phyloP scores from a whole-genome alignment of 345 rosid genomes.

The Ceriops zippeliana region DNA sequence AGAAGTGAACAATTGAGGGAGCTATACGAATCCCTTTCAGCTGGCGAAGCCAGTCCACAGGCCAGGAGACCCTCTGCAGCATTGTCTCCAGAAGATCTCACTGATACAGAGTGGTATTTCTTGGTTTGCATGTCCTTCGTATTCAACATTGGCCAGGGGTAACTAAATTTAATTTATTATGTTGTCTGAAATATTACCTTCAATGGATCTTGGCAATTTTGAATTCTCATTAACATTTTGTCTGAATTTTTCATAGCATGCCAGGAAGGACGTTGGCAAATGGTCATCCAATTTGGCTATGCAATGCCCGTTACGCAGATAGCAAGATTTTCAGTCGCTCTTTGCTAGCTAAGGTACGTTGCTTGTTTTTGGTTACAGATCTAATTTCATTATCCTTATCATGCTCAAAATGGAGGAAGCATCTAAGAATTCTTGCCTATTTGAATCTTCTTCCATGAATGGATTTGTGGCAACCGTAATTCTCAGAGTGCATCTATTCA shows the following conservation, averaged over 20 bases:
- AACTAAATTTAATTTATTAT: slow-evolving; percentile 10
- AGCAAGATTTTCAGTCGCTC: slow-evolving; percentile 85
- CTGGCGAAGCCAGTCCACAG: slow-evolving; percentile 45
- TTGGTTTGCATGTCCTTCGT: slow-evolving; percentile 20
- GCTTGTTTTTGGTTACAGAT: not conserved
- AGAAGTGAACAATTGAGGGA: slow-evolving; percentile 82
- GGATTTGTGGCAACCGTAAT: slow-evolving; percentile 13
- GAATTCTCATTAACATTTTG: not conserved
- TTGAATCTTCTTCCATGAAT: slow-evolving; percentile 9
- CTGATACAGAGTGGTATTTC: slow-evolving; percentile 15
- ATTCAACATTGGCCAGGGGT: slow-evolving; percentile 65
- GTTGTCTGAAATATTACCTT: no score
- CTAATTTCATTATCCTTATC: not conserved
- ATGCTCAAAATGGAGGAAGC: slow-evolving; percentile 4
- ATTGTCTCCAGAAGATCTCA: slow-evolving; percentile 11
- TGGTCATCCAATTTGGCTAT: slow-evolving; percentile 67
- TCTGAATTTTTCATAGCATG: slow-evolving; percentile 43
- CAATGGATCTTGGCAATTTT: no score
- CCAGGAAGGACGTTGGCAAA: slow-evolving; percentile 72
- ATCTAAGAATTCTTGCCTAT: slow-evolving; percentile 8
- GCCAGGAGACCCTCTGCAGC: slow-evolving; percentile 9
- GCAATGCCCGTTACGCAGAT: slow-evolving; percentile 82
- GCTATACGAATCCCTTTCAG: slow-evolving; percentile 59
- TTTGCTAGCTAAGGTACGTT: slow-evolving; percentile 81
- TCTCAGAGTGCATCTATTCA: slow-evolving; percentile 83